Conservation (phyloP, 1,284 basidiomycete genomes). For the Apiotrichum sp. region DNA sequence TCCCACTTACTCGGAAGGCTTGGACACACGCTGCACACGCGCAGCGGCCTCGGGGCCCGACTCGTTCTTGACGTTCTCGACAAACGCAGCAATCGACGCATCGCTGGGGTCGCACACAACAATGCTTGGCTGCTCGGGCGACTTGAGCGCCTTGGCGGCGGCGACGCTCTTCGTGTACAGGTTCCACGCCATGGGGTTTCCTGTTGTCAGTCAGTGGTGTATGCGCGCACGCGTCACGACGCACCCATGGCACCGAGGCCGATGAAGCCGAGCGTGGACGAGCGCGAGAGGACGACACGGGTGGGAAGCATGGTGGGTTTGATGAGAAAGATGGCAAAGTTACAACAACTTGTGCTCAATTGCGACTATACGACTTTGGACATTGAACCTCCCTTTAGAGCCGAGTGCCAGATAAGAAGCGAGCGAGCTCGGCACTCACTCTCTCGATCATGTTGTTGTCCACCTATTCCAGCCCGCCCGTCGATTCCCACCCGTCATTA, state of each 20-base stretch:
- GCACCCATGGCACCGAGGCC: slow-evolving; percentile 44
- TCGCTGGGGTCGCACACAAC: slow-evolving; percentile 42
- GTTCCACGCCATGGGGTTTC: slow-evolving; percentile 43
- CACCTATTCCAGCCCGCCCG: no score
- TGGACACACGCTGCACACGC: slow-evolving; percentile 10
- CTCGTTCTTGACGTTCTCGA: slow-evolving; percentile 10
- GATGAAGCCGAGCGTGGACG: slow-evolving; percentile 40
- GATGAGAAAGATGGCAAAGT: no score
- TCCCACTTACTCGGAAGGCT: slow-evolving; percentile 10
- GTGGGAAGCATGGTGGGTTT: slow-evolving; percentile 27
- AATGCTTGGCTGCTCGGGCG: slow-evolving; percentile 20
- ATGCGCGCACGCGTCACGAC: background rate
- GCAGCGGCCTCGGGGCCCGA: slow-evolving; percentile 12
- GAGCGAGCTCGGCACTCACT: no score
- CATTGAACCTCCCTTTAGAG: no score
- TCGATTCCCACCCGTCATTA: no score
- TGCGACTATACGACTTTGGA: no score
- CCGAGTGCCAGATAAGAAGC: no score
- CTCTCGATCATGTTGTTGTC: no score
- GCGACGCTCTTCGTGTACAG: slow-evolving; percentile 40
- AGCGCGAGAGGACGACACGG: slow-evolving; percentile 20
- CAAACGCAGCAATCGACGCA: slow-evolving; percentile 25
- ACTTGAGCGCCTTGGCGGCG: slow-evolving; percentile 8
- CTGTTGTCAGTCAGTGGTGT: slow-evolving; percentile 12
- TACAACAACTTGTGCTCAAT: no score